Percentiles rank a stretch among this genome's conserved stretches.
phyloP scores from a whole-genome alignment of 805 yeast genomes.

The Nakazawaea siamensis region DNA sequence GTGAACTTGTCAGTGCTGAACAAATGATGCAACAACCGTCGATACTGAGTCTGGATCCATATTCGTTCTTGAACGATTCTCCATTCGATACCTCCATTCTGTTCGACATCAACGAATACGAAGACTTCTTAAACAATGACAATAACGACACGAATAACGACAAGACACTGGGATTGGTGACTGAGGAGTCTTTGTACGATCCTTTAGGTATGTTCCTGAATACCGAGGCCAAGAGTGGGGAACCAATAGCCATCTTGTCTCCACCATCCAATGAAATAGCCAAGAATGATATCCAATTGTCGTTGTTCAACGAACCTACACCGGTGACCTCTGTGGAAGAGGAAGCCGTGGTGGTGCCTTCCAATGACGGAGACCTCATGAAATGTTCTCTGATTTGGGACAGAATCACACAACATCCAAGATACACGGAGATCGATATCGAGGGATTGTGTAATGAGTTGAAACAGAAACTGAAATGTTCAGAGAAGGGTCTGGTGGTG shows the following conservation, averaged over 20 bases:
- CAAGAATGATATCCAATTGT: not conserved
- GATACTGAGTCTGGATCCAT: slow-evolving; percentile 18
- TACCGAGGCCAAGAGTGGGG: not conserved
- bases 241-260: not conserved
- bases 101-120: slow-evolving; percentile 21
- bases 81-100: slow-evolving; percentile 50
- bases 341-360: slow-evolving; percentile 53
- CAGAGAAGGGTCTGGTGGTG: slow-evolving; percentile 86
- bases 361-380: slow-evolving; percentile 49
- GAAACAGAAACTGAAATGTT: slow-evolving; percentile 89
- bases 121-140: slow-evolving; percentile 8
- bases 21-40: not conserved
- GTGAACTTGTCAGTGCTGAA: not conserved
- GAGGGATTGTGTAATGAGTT: slow-evolving; percentile 89
- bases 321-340: slow-evolving; percentile 13
- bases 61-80: slow-evolving; percentile 35
- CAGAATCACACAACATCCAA: slow-evolving; percentile 87
- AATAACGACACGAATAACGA: slow-evolving; percentile 20
- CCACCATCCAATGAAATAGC: not conserved
- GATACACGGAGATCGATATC: slow-evolving; percentile 86
- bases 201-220: slow-evolving; percentile 27
- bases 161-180: slow-evolving; percentile 27
- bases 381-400: slow-evolving; percentile 96
- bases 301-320: not conserved
- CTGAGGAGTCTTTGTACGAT: slow-evolving; percentile 52